These are phyloP conservation scores for Clitoria ternatea DNA, from an alignment of 306 rosid species.

Conservation along the genomic window DNA sequence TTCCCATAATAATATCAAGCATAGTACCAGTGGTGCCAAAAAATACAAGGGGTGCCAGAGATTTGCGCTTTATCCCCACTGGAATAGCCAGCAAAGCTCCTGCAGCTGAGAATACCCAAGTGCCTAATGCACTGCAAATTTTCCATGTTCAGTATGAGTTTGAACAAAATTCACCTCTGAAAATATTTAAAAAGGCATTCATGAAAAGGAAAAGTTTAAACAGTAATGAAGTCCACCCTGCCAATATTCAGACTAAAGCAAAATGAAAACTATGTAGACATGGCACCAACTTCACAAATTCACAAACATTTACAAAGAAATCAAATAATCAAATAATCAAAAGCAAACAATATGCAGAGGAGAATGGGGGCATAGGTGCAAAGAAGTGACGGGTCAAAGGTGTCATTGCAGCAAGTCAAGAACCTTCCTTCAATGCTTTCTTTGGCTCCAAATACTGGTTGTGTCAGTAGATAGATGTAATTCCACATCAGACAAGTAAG, in stretches of 20 bases:
- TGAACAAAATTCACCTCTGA: not conserved
- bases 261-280: not conserved
- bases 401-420: not conserved
- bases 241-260: not conserved
- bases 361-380: not conserved
- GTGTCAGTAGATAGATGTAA: not conserved
- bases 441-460: not conserved
- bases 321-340: not conserved
- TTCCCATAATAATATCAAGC: constrained; percentile 91
- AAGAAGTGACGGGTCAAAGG: not conserved
- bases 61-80: constrained; percentile 86
- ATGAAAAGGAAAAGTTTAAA: not conserved
- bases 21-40: constrained; percentile 94
- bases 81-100: constrained; percentile 97
- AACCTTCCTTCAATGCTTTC: not conserved
- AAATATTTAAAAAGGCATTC: not conserved
- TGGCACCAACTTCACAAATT: not conserved
- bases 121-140: constrained; percentile 73
- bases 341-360: not conserved
- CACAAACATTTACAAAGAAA: not conserved
- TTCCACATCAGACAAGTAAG: not conserved
- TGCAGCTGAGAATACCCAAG: constrained; percentile 93
- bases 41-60: constrained; percentile 88
- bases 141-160: constrained; percentile 22
- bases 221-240: not conserved